Evolutionary conservation across 2,329 filamentous ascomycete genomes (phyloP).

Genomic region (Hypoxylon sp.): DNA sequence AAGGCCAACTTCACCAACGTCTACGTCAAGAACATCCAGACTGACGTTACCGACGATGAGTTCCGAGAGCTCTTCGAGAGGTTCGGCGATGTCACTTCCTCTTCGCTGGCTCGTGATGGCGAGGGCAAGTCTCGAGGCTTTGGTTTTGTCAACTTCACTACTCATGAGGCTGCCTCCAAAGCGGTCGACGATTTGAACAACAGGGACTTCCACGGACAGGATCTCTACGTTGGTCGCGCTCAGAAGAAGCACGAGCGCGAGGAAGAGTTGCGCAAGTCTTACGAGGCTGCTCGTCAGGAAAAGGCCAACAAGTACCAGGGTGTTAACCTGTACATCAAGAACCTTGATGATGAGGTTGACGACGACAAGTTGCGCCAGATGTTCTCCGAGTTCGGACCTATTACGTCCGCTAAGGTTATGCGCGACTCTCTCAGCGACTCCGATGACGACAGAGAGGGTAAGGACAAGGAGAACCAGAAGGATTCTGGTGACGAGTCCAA

Average conservation of each 20-base stretch:
- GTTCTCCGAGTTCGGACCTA: slow-evolving; percentile 89
- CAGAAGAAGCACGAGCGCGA: slow-evolving; percentile 99
- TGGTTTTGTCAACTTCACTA: slow-evolving; percentile 94
- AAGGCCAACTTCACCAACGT: slow-evolving; percentile 99
- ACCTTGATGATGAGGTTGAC: slow-evolving; percentile 94
- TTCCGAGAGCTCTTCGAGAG: slow-evolving; percentile 93
- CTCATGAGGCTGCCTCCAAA: slow-evolving; percentile 84
- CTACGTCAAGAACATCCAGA: slow-evolving; percentile 97
- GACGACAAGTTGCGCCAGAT: slow-evolving; percentile 97
- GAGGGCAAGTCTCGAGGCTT: slow-evolving; percentile 96
- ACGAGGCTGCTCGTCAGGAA: slow-evolving; percentile 95
- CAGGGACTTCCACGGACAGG: slow-evolving; percentile 91
- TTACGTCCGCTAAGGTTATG: slow-evolving; percentile 99
- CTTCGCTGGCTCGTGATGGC: slow-evolving; percentile 86
- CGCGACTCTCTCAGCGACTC: slow-evolving; percentile 74
- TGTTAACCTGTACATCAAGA: slow-evolving; percentile 99
- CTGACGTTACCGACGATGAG: slow-evolving; percentile 87
- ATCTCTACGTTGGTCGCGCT: slow-evolving; percentile 95
- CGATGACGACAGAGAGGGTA: slow-evolving; percentile 63
- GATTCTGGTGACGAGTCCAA: slow-evolving; percentile 60
- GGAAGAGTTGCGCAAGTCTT: slow-evolving; percentile 98
- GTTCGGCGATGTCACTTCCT: slow-evolving; percentile 94
- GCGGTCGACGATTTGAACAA: slow-evolving; percentile 93
- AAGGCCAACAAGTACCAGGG: slow-evolving; percentile 99
- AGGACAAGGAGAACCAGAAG: slow-evolving; percentile 59